Conservation (phyloP, 2,329 filamentous ascomycete species). For the Colletotrichum australisinense region DNA sequence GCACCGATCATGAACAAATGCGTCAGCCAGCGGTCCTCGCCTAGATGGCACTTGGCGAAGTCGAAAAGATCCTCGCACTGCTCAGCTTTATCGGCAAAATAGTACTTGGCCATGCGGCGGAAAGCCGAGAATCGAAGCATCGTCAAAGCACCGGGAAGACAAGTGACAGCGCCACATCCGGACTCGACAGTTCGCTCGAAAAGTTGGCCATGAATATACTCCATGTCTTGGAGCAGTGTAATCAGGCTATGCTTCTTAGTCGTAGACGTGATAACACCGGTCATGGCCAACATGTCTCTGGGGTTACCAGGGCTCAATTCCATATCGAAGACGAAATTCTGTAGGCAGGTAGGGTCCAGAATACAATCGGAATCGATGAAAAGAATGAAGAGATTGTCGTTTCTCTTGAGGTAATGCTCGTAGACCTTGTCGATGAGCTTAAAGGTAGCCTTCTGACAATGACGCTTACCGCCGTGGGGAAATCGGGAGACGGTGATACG, state of each 20-base stretch:
- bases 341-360: constrained; percentile 88
- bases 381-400: constrained; percentile 93
- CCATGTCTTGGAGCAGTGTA: constrained; percentile 95
- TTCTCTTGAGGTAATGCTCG: constrained; percentile 83
- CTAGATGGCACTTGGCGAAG: constrained; percentile 93
- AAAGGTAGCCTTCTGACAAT: constrained; percentile 94
- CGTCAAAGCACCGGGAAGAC: constrained; percentile 92
- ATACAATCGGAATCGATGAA: constrained; percentile 99
- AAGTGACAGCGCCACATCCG: constrained; percentile 92
- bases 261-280: constrained; percentile 94
- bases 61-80: constrained; percentile 97
- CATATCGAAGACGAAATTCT: constrained; percentile 99
- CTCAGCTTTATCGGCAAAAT: constrained; percentile 97
- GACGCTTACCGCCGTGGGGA: constrained; percentile 90
- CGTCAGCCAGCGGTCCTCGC: constrained; percentile 96
- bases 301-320: constrained; percentile 93
- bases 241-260: constrained; percentile 89
- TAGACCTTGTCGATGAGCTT: constrained; percentile 95
- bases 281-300: constrained; percentile 96
- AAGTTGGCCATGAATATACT: constrained; percentile 96
- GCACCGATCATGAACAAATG: constrained; percentile 99
- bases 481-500: constrained; percentile 93
- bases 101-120: constrained; percentile 96
- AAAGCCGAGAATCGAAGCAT: constrained; percentile 97
- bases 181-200: constrained; percentile 97